Conservation (phyloP, 768 basidiomycete species). For the Tricholoma flavovirens region DNA sequence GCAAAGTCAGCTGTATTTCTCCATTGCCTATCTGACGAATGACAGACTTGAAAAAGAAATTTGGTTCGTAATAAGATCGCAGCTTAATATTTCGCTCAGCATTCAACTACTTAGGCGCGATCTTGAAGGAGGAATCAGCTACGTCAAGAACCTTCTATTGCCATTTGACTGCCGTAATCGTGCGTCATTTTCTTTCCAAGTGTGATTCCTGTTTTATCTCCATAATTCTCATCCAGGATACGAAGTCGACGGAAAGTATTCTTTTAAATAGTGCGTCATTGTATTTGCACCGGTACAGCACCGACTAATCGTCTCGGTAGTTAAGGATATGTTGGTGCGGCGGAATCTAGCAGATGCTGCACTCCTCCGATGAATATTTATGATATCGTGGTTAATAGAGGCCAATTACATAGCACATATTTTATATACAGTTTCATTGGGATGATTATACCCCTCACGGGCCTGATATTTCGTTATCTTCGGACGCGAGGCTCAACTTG, state of each 20-base stretch:
- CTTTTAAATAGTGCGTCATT: slow-evolving; percentile 36
- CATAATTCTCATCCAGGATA: slow-evolving; percentile 36
- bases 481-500: background rate
- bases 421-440: too few relatives aligned
- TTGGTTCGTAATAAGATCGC: slow-evolving; percentile 26
- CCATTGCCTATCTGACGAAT: slow-evolving; percentile 5
- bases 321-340: slow-evolving; percentile 43
- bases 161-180: slow-evolving; percentile 65
- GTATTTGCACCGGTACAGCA: background rate
- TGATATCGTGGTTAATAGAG: background rate
- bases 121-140: slow-evolving; percentile 39
- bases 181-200: slow-evolving; percentile 17
- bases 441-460: too few relatives aligned
- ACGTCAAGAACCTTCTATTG: slow-evolving; percentile 50
- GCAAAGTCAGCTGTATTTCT: slow-evolving; percentile 17
- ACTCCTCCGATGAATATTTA: slow-evolving; percentile 26
- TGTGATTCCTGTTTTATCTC: background rate
- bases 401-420: background rate
- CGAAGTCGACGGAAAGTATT: slow-evolving; percentile 48
- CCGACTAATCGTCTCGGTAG: slow-evolving; percentile 19
- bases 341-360: slow-evolving; percentile 35
- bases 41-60: slow-evolving; percentile 39
- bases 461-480: background rate
- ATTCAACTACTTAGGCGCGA: slow-evolving; percentile 25
- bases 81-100: background rate